These are phyloP conservation scores for Penicillium sp. DNA, from an alignment of 2,329 filamentous ascomycete species.

Conservation along the genomic window DNA sequence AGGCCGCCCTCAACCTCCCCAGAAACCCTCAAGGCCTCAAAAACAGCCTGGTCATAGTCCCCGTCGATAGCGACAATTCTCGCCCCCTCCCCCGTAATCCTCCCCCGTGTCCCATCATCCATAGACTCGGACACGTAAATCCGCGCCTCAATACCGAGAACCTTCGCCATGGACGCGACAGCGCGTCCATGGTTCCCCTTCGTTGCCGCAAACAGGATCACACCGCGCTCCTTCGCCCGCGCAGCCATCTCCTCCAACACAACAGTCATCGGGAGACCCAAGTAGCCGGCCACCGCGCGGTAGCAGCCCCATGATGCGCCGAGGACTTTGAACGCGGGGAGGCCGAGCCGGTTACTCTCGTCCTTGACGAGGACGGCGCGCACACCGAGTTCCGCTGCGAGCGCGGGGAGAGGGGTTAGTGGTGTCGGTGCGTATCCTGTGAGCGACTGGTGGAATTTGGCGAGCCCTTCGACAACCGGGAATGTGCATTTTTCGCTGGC, in stretches of 20 bases:
- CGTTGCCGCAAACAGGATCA: constrained; percentile 66
- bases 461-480: constrained; percentile 20
- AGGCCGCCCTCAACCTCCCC: constrained; percentile 48
- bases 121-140: constrained; percentile 70
- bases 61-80: constrained; percentile 60
- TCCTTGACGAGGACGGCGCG: constrained; percentile 70
- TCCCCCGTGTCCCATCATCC: constrained; percentile 56
- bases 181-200: constrained; percentile 81
- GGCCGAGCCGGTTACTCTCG: constrained; percentile 69
- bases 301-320: constrained; percentile 77
- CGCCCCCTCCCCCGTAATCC: constrained; percentile 68
- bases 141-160: constrained; percentile 59
- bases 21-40: constrained; percentile 52
- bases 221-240: constrained; percentile 32
- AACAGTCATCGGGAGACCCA: constrained; percentile 51
- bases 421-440: constrained; percentile 62
- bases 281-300: constrained; percentile 56
- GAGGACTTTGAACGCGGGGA: constrained; percentile 80
- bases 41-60: constrained; percentile 68
- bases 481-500: constrained; percentile 22
- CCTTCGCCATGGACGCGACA: constrained; percentile 68
- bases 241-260: constrained; percentile 51
- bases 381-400: constrained; percentile 65
- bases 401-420: constrained; percentile 56
- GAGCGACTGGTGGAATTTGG: constrained; percentile 62